Conservation (phyloP, 2,329 filamentous ascomycete species). For the Drechslerella coelobrocha region DNA sequence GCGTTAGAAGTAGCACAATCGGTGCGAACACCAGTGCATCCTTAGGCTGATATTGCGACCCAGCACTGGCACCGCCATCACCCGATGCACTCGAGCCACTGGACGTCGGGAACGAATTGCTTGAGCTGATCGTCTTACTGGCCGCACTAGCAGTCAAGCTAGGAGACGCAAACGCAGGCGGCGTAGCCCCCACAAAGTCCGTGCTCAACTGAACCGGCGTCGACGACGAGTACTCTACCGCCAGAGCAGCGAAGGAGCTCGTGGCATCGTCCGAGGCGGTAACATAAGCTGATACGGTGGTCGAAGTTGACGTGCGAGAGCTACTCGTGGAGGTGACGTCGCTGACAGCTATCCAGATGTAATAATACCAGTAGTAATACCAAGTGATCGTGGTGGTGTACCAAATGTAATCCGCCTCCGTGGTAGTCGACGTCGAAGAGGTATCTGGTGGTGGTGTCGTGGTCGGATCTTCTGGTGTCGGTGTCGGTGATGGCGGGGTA, state of each 20-base stretch:
- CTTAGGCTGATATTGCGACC: conserved; percentile 26
- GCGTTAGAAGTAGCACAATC: conserved; percentile 22
- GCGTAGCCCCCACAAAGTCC: conserved; percentile 27
- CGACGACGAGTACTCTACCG: conserved; percentile 17
- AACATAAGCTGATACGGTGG: conserved; percentile 29
- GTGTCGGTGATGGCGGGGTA: no score
- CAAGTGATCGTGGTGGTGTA: conserved; percentile 44
- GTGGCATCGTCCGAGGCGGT: conserved; percentile 10
- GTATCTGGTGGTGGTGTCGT: background rate
- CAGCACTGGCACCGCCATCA: conserved; percentile 10
- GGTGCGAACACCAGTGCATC: conserved; percentile 38
- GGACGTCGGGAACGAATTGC: background rate
- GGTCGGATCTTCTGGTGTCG: background rate
- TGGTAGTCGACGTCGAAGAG: conserved; percentile 5
- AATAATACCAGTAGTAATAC: conserved; percentile 50
- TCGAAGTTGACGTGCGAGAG: conserved; percentile 21
- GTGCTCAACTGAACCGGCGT: conserved; percentile 35
- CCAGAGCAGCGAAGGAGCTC: conserved; percentile 26
- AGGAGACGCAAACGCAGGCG: conserved; percentile 3
- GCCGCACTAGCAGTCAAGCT: conserved; percentile 9
- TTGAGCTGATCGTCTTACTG: background rate
- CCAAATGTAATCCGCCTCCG: conserved; percentile 30
- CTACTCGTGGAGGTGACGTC: conserved; percentile 40
- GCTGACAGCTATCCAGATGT: conserved; percentile 31
- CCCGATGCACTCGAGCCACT: background rate